Evolutionary conservation across 176 grass and related monocot species (phyloP), one percentile per base, ranked within the genome.

Genomic region (Oryza glumipatula): DNA sequence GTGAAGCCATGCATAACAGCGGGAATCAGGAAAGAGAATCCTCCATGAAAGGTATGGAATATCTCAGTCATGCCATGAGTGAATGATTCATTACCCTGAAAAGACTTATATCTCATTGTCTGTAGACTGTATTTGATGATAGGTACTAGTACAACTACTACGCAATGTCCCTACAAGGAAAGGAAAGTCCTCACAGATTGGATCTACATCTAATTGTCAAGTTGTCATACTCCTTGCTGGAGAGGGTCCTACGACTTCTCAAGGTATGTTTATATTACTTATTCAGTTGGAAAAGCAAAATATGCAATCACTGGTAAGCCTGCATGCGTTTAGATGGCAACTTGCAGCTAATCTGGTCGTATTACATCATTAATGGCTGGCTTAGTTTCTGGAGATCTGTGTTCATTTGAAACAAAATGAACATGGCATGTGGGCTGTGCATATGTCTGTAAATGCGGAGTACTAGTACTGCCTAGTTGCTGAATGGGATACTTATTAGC

Each of bases 31-130:
- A 58, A 36, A 33, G 44, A 24, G 33, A 8, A 63, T 35, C 35
- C 13, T 44, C 43, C 11, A 16, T 69, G 66, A 70, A 35, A 44
- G 51, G 68, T 45, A 13, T 44, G 35, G 51, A 45, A 21, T 44
- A 21, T 82, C 39, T 11, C 21, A 45, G 3, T 45, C 19, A 13
- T 11, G 78, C 9, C 78, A 76, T 56, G 78, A 41, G 30, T 58
- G 61, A 68, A 74, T 86, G 46, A 68, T 67, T 74, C 30, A 58
- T 67, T 86, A 30, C 23, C 23, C 5, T 60, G 60, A 51, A 76
- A 65, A 79, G 44, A 15, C 19, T 44, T 48, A 54, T 41, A 4
- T 19, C 16, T 19, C 15, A 56, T 56, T 21, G 6, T 30, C 68
- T 67, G 30, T 67, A 1, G 9, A 46, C n/a, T 30, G n/a, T 23